Percentiles rank a stretch among this genome's conserved stretches.
phyloP scores from a whole-genome alignment of 441 rosid species.

The Adansonia grandidieri region DNA sequence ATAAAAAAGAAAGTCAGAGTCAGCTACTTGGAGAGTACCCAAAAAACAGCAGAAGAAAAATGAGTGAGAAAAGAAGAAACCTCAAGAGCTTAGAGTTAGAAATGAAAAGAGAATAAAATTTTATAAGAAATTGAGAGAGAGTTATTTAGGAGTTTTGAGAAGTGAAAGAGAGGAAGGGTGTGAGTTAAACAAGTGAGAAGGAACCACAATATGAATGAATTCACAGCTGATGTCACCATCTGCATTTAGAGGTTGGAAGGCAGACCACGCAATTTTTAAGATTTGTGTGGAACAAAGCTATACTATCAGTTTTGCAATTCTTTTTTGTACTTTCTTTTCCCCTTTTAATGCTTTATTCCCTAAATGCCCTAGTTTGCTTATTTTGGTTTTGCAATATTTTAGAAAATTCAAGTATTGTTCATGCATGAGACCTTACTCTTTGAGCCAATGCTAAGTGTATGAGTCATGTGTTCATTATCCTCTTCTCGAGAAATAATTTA shows the following conservation, averaged over 20 bases:
- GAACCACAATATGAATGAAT: conserved; percentile 28
- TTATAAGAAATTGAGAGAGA: neutral
- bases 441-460: too few species aligned
- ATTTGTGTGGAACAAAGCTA: neutral
- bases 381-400: neutral
- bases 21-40: neutral
- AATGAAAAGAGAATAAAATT: neutral
- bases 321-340: neutral
- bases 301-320: neutral
- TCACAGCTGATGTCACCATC: conserved; percentile 5
- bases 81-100: neutral
- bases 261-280: conserved; percentile 33
- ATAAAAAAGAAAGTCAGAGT: neutral
- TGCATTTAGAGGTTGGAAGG: conserved; percentile 28
- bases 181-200: conserved; percentile 12
- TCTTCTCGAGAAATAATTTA: too few species aligned
- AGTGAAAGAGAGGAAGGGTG: conserved; percentile 13
- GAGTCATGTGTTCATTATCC: too few species aligned
- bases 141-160: neutral
- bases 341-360: neutral
- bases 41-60: neutral
- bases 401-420: neutral
- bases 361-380: neutral
- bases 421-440: too few species aligned
- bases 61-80: neutral